Conservation (phyloP, 148 eudicot species). For the Persicaria maculosa region DNA sequence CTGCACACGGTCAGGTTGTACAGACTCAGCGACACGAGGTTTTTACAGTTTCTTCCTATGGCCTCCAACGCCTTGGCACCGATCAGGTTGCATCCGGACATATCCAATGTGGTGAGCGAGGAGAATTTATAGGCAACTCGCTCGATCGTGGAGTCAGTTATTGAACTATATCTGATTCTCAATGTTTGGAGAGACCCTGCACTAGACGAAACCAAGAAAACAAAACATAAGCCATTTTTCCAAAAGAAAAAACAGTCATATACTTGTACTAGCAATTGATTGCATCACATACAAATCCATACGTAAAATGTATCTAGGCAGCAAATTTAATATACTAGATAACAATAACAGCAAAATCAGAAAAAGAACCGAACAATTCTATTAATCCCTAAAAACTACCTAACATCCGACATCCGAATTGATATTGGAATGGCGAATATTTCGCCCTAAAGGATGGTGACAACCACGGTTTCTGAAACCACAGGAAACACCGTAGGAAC, state of each 20-base stretch:
- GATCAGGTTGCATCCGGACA: conserved; percentile 42
- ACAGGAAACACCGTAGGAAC: too few species aligned
- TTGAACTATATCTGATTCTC: conserved; percentile 37
- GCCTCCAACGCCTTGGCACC: conserved; percentile 46
- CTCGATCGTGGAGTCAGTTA: conserved; percentile 45
- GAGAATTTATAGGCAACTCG: conserved; percentile 43
- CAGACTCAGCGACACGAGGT: conserved; percentile 38
- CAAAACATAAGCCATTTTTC: not conserved
- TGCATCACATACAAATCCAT: too few species aligned
- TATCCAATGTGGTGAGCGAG: conserved; percentile 32
- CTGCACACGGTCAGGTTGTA: conserved; percentile 24
- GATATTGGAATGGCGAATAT: too few species aligned
- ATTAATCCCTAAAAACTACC: too few species aligned
- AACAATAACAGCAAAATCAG: too few species aligned
- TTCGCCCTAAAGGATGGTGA: too few species aligned
- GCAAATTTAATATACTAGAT: too few species aligned
- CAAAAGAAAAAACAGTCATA: conserved; percentile 1
- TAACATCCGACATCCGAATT: too few species aligned
- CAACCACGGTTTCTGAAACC: too few species aligned
- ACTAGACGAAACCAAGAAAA: conserved; percentile 28
- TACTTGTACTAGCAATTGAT: too few species aligned
- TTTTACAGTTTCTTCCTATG: conserved; percentile 53
- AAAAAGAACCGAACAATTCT: too few species aligned
- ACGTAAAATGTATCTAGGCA: too few species aligned
- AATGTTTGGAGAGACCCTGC: conserved; percentile 45